Base-by-base conservation (phyloP, 2,329 filamentous ascomycete species). In the Xylariaceae sp. region DNA sequence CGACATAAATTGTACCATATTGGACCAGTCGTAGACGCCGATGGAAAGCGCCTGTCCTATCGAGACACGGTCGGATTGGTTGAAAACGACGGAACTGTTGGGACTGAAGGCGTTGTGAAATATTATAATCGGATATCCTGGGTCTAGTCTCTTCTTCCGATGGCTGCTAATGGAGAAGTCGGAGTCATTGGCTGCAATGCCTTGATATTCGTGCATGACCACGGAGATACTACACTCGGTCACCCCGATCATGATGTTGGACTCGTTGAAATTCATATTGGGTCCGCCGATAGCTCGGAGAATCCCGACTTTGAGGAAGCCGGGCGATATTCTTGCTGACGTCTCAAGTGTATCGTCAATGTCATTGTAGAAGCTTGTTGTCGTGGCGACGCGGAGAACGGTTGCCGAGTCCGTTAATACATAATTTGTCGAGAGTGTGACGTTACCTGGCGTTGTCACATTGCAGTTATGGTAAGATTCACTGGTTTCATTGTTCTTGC, bases 191-290 rank as follows among this genome's bases (percentile, higher is more conserved):
- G 57, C 43, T 10, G 23, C 40, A 18, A 59, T 51, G 32, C 44
- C 47, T 1, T 44, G 29, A 18, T 59, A 59, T 23, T 56, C 53
- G 21, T 59, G 50, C 29, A 59, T 26, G n/a, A 49, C 42, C 2
- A 59, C 26, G 20, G 57, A 59, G 5, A 59, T 9, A 2, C 53
- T 26, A 19, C 53, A 59, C 41, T 59, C 57, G 20, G 57, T 59
- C 20, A 59, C 56, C 18, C 46, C 47, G 18, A 48, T 41, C 18
- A 44, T 10, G 21, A 59, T 56, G 3, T 44, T 49, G 7, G 5
- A 2, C 40, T 53, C 53, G 29, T 56, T 56, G 47, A 59, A 59
- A 4, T 1, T 7, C 4, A 21, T 43, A 7, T 48, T 20, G 19
- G 41, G 21, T 2, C 23, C 53, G 26, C 43, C 54, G 16, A 44